phyloP scores from a whole-genome alignment of 345 rosid species.

The Pseudoturritis turrita region DNA sequence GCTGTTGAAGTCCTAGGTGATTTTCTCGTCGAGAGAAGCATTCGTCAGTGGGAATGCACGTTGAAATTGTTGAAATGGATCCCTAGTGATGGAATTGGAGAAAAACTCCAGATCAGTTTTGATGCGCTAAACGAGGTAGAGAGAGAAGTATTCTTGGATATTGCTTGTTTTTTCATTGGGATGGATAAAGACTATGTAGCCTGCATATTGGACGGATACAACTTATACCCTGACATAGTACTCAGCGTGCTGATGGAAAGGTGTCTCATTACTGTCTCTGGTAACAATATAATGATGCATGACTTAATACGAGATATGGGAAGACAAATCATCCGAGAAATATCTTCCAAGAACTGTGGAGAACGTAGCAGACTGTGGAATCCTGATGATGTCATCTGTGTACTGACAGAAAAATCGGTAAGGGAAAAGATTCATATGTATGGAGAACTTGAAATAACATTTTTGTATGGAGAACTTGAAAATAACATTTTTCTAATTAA shows the following conservation, averaged over 20 bases:
- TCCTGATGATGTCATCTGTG: slow-evolving; percentile 13
- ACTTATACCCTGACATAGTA: background rate
- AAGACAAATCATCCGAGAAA: slow-evolving; percentile 17
- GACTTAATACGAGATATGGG: slow-evolving; percentile 30
- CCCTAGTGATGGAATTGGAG: too few relatives aligned
- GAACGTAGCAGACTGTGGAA: slow-evolving; percentile 22
- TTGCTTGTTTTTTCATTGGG: slow-evolving; percentile 24
- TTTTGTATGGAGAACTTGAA: too few relatives aligned
- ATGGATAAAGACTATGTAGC: background rate
- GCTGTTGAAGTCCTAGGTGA: too few relatives aligned
- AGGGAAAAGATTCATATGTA: background rate
- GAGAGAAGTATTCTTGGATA: too few relatives aligned
- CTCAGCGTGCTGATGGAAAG: background rate
- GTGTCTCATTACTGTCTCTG: background rate
- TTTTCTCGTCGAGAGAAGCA: too few relatives aligned
- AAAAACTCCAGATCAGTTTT: too few relatives aligned
- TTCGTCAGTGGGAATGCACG: too few relatives aligned
- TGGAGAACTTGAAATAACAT: too few relatives aligned
- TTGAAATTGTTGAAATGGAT: too few relatives aligned
- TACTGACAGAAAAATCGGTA: slow-evolving; percentile 2
- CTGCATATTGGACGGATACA: slow-evolving; percentile 24
- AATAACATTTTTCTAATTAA: too few relatives aligned
- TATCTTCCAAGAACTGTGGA: background rate
- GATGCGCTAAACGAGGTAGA: too few relatives aligned
- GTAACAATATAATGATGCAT: slow-evolving; percentile 26